Percentiles rank a stretch among this genome's conserved stretches.
Conservation (phyloP, 2,329 filamentous ascomycete species). For the Alternaria arborescens region DNA sequence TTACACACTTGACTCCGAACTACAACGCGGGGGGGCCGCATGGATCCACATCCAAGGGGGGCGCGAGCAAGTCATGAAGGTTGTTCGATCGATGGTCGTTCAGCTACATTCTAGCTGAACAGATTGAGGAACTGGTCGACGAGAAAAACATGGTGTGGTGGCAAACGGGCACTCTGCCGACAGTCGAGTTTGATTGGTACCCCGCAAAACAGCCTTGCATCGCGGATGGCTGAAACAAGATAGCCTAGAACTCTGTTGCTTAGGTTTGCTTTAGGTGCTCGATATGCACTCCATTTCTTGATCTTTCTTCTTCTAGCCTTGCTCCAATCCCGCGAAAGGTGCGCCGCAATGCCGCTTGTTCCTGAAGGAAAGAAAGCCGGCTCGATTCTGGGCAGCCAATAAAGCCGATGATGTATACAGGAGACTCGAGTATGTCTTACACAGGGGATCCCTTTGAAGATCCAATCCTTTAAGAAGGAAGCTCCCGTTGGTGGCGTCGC, state of each 20-base stretch:
- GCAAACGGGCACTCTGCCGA: conserved; percentile 5
- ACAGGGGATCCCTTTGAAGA: conserved; percentile 7
- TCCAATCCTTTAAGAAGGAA: conserved; percentile 3
- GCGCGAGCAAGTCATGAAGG: background rate
- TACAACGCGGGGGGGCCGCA: background rate
- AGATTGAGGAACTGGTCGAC: conserved; percentile 1
- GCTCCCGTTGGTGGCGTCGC: conserved; percentile 15
- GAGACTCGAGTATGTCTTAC: background rate
- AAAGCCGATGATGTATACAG: background rate
- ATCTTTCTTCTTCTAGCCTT: conserved; percentile 8
- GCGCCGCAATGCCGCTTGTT: conserved; percentile 9
- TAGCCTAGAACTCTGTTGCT: conserved; percentile 19
- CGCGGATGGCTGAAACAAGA: conserved; percentile 11
- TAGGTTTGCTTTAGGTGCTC: conserved; percentile 10
- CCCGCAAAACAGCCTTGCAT: conserved; percentile 14
- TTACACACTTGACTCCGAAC: background rate
- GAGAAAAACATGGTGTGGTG: conserved; percentile 5
- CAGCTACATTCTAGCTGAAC: background rate
- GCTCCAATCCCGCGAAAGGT: conserved; percentile 5
- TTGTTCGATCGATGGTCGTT: background rate
- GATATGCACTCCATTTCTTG: conserved; percentile 1
- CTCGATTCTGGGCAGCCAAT: background rate
- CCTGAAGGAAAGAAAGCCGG: conserved; percentile 2
- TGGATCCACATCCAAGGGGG: background rate
- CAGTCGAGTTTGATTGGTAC: conserved; percentile 11